phyloP scores from a whole-genome alignment of 2,329 filamentous ascomycete species.

The Ophiostoma ulmi region DNA sequence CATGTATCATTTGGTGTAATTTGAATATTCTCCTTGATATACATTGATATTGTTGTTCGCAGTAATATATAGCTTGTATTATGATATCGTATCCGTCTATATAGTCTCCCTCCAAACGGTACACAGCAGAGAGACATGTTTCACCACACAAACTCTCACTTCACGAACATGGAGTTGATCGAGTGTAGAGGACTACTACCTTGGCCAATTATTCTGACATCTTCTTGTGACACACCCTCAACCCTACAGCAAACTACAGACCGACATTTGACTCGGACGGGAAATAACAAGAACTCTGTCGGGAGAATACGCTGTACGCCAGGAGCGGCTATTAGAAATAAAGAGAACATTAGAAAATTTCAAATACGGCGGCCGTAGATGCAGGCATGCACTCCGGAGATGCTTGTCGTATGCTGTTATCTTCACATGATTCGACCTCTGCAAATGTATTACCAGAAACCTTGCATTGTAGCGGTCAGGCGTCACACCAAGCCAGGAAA shows the following conservation, averaged over 20 bases:
- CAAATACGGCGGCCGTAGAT: background rate
- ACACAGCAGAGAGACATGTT: background rate
- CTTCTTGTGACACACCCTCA: background rate
- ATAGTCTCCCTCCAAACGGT: background rate
- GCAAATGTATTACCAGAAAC: background rate
- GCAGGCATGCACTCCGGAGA: background rate
- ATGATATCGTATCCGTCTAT: background rate
- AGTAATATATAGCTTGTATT: too few species aligned
- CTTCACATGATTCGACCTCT: too few species aligned
- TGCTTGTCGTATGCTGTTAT: background rate
- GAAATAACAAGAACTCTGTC: background rate
- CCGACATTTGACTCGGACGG: background rate
- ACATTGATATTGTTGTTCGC: too few species aligned
- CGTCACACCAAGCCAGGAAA: background rate
- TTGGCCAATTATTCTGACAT: background rate
- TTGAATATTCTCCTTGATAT: too few species aligned
- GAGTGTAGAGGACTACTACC: background rate
- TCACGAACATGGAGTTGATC: background rate
- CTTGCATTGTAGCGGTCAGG: background rate
- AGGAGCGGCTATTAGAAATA: background rate
- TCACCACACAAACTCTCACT: background rate
- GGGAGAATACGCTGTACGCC: background rate
- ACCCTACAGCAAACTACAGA: background rate
- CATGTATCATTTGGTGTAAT: background rate
- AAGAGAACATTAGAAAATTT: background rate